phyloP scores from a whole-genome alignment of 495 filamentous ascomycete species.

The Xylaria grammica region DNA sequence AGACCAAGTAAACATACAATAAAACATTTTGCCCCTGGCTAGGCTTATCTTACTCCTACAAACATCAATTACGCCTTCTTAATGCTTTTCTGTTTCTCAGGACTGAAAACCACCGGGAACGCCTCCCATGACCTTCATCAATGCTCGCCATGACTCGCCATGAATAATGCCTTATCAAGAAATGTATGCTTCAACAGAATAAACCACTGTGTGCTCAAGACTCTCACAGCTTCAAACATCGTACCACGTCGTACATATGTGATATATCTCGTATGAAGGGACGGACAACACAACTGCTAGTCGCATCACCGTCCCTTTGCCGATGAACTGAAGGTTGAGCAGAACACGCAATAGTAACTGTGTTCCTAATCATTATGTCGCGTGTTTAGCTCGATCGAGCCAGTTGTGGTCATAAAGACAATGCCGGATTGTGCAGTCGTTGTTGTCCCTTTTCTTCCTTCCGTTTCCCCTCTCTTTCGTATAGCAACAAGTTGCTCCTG shows the following conservation, averaged over 20 bases:
- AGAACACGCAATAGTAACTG: not conserved
- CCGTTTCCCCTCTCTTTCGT: not conserved
- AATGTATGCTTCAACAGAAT: slow-evolving; percentile 16
- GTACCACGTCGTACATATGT: not conserved
- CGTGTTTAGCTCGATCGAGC: slow-evolving; percentile 1
- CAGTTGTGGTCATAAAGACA: not conserved
- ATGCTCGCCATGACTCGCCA: slow-evolving; percentile 24
- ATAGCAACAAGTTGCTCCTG: not conserved
- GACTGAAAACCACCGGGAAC: slow-evolving; percentile 12
- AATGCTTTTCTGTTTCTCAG: slow-evolving; percentile 17
- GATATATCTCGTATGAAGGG: slow-evolving; percentile 4
- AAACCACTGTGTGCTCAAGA: not conserved
- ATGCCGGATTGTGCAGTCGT: not conserved
- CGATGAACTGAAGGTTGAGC: not conserved
- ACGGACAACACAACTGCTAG: not conserved
- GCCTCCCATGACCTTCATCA: slow-evolving; percentile 16
- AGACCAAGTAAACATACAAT: slow-evolving; percentile 1
- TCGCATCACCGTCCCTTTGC: not conserved
- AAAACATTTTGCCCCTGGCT: not conserved
- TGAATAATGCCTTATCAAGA: slow-evolving; percentile 20
- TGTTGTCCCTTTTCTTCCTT: not conserved
- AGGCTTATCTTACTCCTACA: slow-evolving; percentile 10
- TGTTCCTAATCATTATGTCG: slow-evolving; percentile 1
- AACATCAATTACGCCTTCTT: slow-evolving; percentile 8
- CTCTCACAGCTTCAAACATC: not conserved